Evolutionary conservation across 2,329 filamentous ascomycete species (phyloP).

Genomic region (Rutstroemia sp.): DNA sequence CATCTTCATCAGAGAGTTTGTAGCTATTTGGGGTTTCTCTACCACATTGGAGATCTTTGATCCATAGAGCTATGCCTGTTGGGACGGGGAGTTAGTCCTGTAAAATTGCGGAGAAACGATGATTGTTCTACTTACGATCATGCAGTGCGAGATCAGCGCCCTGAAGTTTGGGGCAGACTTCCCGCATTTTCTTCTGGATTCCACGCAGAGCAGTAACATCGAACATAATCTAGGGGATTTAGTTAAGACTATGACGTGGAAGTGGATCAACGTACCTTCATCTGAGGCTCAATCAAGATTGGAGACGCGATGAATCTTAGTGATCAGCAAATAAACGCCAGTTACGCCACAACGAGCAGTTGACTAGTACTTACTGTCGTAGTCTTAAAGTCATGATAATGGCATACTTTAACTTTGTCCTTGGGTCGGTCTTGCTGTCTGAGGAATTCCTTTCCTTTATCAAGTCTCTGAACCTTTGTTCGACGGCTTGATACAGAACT

Average conservation of each 20-base stretch:
- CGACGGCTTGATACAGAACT: not conserved
- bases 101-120: not conserved
- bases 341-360: too few species aligned
- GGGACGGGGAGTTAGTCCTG: not conserved
- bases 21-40: not conserved
- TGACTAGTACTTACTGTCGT: slow-evolving; percentile 2
- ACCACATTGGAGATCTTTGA: not conserved
- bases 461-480: not conserved
- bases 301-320: not conserved
- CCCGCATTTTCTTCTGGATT: not conserved
- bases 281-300: not conserved
- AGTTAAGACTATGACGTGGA: not conserved
- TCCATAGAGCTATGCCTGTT: not conserved
- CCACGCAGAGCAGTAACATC: not conserved
- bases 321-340: too few species aligned
- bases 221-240: not conserved
- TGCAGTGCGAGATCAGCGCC: not conserved
- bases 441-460: not conserved
- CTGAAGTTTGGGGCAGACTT: not conserved
- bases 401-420: not conserved
- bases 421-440: not conserved
- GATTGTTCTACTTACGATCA: not conserved
- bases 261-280: not conserved
- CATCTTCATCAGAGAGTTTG: not conserved
- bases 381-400: not conserved